Conservation (phyloP, 2,329 filamentous ascomycete genomes). For the Epicoccum nigrum region DNA sequence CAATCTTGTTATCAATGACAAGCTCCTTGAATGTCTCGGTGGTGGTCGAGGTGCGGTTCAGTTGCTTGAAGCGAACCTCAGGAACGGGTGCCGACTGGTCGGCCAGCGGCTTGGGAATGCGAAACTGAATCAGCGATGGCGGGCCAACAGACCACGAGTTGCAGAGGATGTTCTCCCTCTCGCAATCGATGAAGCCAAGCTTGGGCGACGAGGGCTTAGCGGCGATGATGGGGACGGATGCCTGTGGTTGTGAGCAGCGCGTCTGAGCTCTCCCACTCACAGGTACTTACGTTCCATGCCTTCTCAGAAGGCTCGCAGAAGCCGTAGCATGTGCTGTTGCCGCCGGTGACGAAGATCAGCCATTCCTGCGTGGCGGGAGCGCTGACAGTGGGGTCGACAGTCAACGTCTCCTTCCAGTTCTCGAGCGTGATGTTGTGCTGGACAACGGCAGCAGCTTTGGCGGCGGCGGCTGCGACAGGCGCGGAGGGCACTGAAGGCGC, state of each 20-base stretch:
- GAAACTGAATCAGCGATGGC: conserved; percentile 70
- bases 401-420: conserved; percentile 74
- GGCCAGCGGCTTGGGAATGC: conserved; percentile 63
- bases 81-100: conserved; percentile 68
- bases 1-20: conserved; percentile 64
- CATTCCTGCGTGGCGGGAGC: conserved; percentile 71
- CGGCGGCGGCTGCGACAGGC: conserved; percentile 55
- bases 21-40: conserved; percentile 67
- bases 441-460: conserved; percentile 59
- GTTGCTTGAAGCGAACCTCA: conserved; percentile 67
- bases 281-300: conserved; percentile 59
- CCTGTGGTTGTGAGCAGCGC: conserved; percentile 46
- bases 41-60: conserved; percentile 74
- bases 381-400: conserved; percentile 62
- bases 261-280: background rate
- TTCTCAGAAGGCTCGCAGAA: conserved; percentile 68
- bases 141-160: conserved; percentile 72
- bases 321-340: conserved; percentile 80
- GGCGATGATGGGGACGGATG: conserved; percentile 69
- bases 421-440: conserved; percentile 67
- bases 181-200: conserved; percentile 74
- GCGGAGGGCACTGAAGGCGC: conserved; percentile 34
- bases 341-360: conserved; percentile 75
- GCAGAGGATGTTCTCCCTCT: conserved; percentile 75
- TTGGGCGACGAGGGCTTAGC: conserved; percentile 67